phyloP scores from a whole-genome alignment of 345 rosid genomes.

The Arabidopsis thaliana region TAIR10.1 NC_003070.9:12265501-12266000 shows the following conservation, averaged over 20 bases:
- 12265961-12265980: conserved; percentile 11
- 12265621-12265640: not conserved
- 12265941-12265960: not conserved
- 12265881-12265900: not conserved
- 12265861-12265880: not conserved
- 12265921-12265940: not conserved
- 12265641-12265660: not conserved
- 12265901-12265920: not conserved
- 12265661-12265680: not conserved
- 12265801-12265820: not conserved
- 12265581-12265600: not conserved
- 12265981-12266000: not conserved
- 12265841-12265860: not conserved
- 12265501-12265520: no score
- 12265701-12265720: not conserved
- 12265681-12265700: not conserved
- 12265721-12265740: not conserved
- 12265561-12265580: not conserved
- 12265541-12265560: conserved; percentile 7
- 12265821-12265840: not conserved
- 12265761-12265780: not conserved
- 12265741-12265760: not conserved
- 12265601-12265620: not conserved
- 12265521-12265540: not conserved
- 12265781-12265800: not conserved